Evolutionary conservation across 2,329 filamentous ascomycete species (phyloP).

Genomic region (Fusarium sublunatum): DNA sequence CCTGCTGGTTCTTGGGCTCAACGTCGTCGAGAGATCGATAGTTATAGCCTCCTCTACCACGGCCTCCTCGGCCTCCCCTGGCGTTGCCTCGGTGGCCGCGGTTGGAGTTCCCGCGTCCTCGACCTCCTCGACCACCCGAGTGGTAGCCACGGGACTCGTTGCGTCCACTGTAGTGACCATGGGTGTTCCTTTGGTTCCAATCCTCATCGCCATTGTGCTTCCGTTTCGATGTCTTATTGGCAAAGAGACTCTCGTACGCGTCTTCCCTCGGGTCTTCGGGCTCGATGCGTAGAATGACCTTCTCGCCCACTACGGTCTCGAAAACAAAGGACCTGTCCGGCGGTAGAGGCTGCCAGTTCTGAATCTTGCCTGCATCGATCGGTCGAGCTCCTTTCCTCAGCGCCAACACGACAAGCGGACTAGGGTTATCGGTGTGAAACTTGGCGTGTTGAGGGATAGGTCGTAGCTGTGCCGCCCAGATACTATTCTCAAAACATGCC

Average conservation of each 20-base stretch:
- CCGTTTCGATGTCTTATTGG: slow-evolving; percentile 70
- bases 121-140: slow-evolving; percentile 56
- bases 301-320: slow-evolving; percentile 87
- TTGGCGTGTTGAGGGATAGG: slow-evolving; percentile 75
- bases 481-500: slow-evolving; percentile 78
- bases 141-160: slow-evolving; percentile 58
- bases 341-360: slow-evolving; percentile 82
- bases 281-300: slow-evolving; percentile 84
- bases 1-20: slow-evolving; percentile 59
- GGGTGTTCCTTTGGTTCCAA: slow-evolving; percentile 48
- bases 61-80: slow-evolving; percentile 56
- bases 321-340: slow-evolving; percentile 79
- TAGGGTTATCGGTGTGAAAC: slow-evolving; percentile 82
- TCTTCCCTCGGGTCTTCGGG: slow-evolving; percentile 72
- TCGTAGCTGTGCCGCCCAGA: slow-evolving; percentile 87
- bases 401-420: slow-evolving; percentile 84
- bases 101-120: slow-evolving; percentile 52
- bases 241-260: slow-evolving; percentile 71
- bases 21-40: slow-evolving; percentile 78
- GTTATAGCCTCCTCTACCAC: slow-evolving; percentile 61
- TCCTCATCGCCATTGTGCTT: slow-evolving; percentile 65
- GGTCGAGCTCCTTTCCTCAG: slow-evolving; percentile 80
- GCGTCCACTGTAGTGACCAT: slow-evolving; percentile 53
- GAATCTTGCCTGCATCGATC: slow-evolving; percentile 83
- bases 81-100: slow-evolving; percentile 53